These are phyloP conservation scores for Fusarium abutilonis DNA, from an alignment of 2,329 filamentous ascomycete species.

Conservation along the genomic window DNA sequence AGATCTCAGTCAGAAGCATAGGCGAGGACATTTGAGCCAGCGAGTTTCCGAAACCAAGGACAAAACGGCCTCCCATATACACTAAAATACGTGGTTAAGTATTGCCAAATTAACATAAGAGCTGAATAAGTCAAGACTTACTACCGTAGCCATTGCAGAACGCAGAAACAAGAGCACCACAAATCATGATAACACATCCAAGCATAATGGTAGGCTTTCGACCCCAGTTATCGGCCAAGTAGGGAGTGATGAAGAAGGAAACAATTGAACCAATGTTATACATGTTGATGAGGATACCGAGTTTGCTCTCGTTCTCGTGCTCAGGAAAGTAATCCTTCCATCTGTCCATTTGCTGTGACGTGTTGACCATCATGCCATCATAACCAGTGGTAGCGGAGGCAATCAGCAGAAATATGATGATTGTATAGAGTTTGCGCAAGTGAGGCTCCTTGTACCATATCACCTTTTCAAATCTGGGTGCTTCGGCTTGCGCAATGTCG, in stretches of 20 bases:
- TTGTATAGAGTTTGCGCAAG: slow-evolving; percentile 64
- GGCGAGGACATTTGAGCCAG: slow-evolving; percentile 71
- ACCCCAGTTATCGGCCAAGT: slow-evolving; percentile 56
- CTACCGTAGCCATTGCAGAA: slow-evolving; percentile 57
- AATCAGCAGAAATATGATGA: slow-evolving; percentile 64
- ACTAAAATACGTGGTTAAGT: slow-evolving; percentile 38
- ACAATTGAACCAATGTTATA: slow-evolving; percentile 62
- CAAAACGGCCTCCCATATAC: slow-evolving; percentile 54
- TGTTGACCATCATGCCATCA: slow-evolving; percentile 69
- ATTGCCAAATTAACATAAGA: background rate
- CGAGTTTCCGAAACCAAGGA: slow-evolving; percentile 72
- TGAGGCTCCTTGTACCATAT: slow-evolving; percentile 67
- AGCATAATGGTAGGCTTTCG: slow-evolving; percentile 56
- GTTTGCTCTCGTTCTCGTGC: slow-evolving; percentile 51
- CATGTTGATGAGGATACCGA: slow-evolving; percentile 62
- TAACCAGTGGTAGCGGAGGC: slow-evolving; percentile 71
- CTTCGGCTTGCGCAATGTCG: slow-evolving; percentile 55
- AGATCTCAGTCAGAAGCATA: slow-evolving; percentile 71
- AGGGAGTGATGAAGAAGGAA: slow-evolving; percentile 59
- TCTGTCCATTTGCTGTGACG: slow-evolving; percentile 64
- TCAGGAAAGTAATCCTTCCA: slow-evolving; percentile 64
- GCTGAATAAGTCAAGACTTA: slow-evolving; percentile 41
- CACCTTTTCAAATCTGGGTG: slow-evolving; percentile 63
- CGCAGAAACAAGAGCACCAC: slow-evolving; percentile 55
- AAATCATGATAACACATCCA: slow-evolving; percentile 59